Conservation (phyloP, 352 stramenopile species). For the Phytophthora pini region DNA sequence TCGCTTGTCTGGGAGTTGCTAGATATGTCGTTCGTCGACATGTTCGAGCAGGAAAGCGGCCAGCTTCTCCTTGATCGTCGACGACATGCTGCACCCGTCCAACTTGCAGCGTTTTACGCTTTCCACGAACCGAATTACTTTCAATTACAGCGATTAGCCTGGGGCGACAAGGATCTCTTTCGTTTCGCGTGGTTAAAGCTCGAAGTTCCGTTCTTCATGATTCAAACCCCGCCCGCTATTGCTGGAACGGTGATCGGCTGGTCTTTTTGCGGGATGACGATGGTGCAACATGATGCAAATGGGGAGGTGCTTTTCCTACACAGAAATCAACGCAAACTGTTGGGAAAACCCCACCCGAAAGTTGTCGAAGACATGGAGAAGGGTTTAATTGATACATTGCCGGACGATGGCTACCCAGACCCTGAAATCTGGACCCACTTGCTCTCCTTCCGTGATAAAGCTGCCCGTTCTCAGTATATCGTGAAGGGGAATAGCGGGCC, state of each 20-base stretch:
- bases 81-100: conserved; percentile 39
- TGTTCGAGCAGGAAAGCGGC: conserved; percentile 79
- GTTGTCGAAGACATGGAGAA: conserved; percentile 1
- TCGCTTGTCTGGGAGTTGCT: conserved; percentile 70
- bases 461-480: conserved; percentile 3
- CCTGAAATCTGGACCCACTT: conserved; percentile 41
- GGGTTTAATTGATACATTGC: neutral
- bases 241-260: conserved; percentile 32
- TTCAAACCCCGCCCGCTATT: conserved; percentile 44
- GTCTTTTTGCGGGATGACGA: conserved; percentile 71
- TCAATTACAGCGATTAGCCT: conserved; percentile 49
- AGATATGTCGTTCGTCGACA: conserved; percentile 61
- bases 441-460: conserved; percentile 31
- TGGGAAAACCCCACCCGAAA: conserved; percentile 30
- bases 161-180: conserved; percentile 80
- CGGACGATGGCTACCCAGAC: conserved; percentile 9
- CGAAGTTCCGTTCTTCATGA: conserved; percentile 59
- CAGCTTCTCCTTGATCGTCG: conserved; percentile 63
- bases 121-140: conserved; percentile 62
- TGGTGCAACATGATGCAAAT: conserved; percentile 59
- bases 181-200: conserved; percentile 74
- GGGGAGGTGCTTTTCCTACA: conserved; percentile 67
- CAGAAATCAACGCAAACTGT: conserved; percentile 67
- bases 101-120: conserved; percentile 60
- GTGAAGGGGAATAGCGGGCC: neutral